Evolutionary conservation across 768 basidiomycete species (phyloP).

Genomic region (Infundibulicybe gibba): DNA sequence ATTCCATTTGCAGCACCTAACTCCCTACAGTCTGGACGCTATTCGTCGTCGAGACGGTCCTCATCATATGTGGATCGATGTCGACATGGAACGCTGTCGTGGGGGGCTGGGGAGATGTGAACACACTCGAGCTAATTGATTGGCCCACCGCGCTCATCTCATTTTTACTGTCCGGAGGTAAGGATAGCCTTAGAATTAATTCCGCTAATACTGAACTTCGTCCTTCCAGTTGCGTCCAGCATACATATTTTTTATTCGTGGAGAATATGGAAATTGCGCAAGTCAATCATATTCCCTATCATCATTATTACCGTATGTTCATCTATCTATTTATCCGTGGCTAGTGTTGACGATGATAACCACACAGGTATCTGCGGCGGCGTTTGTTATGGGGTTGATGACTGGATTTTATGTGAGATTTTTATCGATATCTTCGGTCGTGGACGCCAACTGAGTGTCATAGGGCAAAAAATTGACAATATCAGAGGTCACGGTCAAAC

Average conservation of each 20-base stretch:
- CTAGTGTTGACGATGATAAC: neutral
- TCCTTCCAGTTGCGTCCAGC: slow-evolving; percentile 3
- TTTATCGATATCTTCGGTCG: too few relatives aligned
- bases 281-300: slow-evolving; percentile 6
- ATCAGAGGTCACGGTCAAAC: neutral
- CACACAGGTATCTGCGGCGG: too few relatives aligned
- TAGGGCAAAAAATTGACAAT: too few relatives aligned
- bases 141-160: slow-evolving; percentile 12
- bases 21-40: slow-evolving; percentile 8
- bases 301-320: slow-evolving; percentile 3
- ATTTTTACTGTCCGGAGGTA: slow-evolving; percentile 13
- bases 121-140: slow-evolving; percentile 3
- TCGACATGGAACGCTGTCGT: slow-evolving; percentile 14
- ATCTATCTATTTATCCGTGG: neutral
- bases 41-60: slow-evolving; percentile 11
- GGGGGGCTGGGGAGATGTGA: slow-evolving; percentile 15
- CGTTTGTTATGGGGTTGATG: too few relatives aligned
- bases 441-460: too few relatives aligned
- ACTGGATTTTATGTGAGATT: too few relatives aligned
- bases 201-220: neutral
- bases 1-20: neutral
- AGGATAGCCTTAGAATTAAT: neutral
- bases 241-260: slow-evolving; percentile 17
- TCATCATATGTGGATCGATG: slow-evolving; percentile 15
- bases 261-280: slow-evolving; percentile 15